phyloP scores from a whole-genome alignment of 2,329 filamentous ascomycete species.

The Trichothecium roseum region DNA sequence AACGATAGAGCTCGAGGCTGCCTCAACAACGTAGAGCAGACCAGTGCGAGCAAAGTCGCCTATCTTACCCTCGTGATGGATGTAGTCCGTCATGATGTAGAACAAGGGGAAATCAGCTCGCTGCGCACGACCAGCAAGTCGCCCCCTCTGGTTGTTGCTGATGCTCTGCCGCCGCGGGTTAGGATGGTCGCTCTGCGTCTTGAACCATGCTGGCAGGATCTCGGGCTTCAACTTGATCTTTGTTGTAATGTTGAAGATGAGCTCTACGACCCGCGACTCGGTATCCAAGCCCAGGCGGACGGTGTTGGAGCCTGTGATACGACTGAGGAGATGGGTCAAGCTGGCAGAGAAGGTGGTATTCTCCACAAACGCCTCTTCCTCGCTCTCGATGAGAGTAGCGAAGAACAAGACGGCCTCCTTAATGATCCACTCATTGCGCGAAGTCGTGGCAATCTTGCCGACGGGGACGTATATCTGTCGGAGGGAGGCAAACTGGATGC shows the following conservation, averaged over 20 bases:
- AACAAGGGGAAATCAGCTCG: slow-evolving; percentile 92
- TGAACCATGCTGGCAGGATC: slow-evolving; percentile 88
- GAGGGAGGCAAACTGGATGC: slow-evolving; percentile 74
- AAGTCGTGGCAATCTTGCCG: slow-evolving; percentile 77
- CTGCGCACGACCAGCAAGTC: slow-evolving; percentile 76
- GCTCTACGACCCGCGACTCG: slow-evolving; percentile 80
- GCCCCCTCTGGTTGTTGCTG: slow-evolving; percentile 52
- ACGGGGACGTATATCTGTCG: slow-evolving; percentile 86
- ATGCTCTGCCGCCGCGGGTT: slow-evolving; percentile 21
- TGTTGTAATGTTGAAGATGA: slow-evolving; percentile 91
- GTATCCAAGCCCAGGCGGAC: slow-evolving; percentile 69
- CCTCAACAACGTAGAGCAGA: slow-evolving; percentile 89
- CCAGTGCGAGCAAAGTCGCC: slow-evolving; percentile 95
- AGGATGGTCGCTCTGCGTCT: slow-evolving; percentile 31
- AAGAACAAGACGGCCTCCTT: slow-evolving; percentile 79
- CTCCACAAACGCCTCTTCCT: slow-evolving; percentile 90
- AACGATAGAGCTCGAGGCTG: slow-evolving; percentile 69
- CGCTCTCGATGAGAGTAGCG: slow-evolving; percentile 86
- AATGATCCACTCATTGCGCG: slow-evolving; percentile 77
- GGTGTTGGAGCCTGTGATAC: slow-evolving; percentile 64
- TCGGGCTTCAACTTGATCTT: slow-evolving; percentile 86
- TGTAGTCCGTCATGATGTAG: slow-evolving; percentile 91
- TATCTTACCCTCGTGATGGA: slow-evolving; percentile 87
- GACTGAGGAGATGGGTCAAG: slow-evolving; percentile 74
- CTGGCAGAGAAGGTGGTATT: slow-evolving; percentile 77